A percentile compares a stretch with the other conserved stretches of the same genome.
phyloP scores from a whole-genome alignment of 208 protist species.

The Acanthamoeba quina region DNA sequence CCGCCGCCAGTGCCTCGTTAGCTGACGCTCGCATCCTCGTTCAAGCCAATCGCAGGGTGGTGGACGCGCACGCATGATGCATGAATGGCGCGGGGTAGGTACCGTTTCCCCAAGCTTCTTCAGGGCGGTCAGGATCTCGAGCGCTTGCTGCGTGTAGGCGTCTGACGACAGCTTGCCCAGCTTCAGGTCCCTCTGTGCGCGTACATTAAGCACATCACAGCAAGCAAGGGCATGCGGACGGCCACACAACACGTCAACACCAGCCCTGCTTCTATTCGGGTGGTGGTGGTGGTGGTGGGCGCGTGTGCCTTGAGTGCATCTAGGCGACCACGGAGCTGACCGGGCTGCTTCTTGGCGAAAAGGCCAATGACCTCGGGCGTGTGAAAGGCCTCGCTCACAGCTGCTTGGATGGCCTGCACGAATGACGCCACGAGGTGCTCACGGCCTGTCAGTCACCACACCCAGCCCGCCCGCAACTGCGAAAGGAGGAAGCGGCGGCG shows the following conservation, averaged over 20 bases:
- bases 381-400: slow-evolving; percentile 88
- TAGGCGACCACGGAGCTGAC: slow-evolving; percentile 80
- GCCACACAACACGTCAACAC: background rate
- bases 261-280: background rate
- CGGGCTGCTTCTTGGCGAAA: slow-evolving; percentile 90
- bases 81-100: background rate
- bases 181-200: slow-evolving; percentile 78
- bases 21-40: background rate
- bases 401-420: slow-evolving; percentile 88
- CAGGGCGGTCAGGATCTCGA: slow-evolving; percentile 89
- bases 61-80: no score
- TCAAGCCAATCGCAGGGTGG: no score
- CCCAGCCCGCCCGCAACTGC: no score
- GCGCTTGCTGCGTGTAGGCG: slow-evolving; percentile 71
- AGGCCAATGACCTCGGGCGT: slow-evolving; percentile 91
- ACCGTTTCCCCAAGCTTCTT: slow-evolving; percentile 87
- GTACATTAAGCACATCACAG: background rate
- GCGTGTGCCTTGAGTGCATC: slow-evolving; percentile 74
- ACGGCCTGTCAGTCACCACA: background rate
- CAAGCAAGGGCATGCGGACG: no score
- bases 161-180: slow-evolving; percentile 85
- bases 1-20: no score
- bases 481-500: background rate
- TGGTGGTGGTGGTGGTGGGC: background rate
- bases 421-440: background rate